phyloP scores from a whole-genome alignment of 257 asterid genomes.

The Nicotiana benthamiana region DNA sequence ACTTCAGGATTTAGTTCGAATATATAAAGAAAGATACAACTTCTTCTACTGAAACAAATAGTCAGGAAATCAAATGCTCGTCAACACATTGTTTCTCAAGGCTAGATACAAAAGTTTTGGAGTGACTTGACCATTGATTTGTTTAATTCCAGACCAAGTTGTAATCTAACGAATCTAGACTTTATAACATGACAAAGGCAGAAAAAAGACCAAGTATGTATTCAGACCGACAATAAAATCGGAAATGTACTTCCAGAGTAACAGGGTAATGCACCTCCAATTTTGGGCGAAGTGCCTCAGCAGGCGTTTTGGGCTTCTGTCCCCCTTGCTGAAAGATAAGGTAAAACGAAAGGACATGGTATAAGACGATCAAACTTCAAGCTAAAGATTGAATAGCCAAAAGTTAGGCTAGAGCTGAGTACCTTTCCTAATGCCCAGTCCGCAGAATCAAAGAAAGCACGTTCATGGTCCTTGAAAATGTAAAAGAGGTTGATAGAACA shows the following conservation, averaged over 20 bases:
- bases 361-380: neutral
- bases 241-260: neutral
- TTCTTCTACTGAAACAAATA: neutral
- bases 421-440: constrained; percentile 93
- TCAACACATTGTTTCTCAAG: neutral
- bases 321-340: constrained; percentile 35
- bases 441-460: constrained; percentile 86
- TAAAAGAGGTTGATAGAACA: neutral
- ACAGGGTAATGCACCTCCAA: constrained; percentile 40
- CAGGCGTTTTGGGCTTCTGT: constrained; percentile 67
- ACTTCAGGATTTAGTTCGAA: neutral
- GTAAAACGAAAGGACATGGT: neutral
- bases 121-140: neutral
- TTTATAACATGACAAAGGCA: neutral
- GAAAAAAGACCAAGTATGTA: neutral
- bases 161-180: neutral
- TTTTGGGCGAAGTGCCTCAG: constrained; percentile 75
- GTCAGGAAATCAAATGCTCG: neutral
- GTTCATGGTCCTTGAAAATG: constrained; percentile 59
- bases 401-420: neutral
- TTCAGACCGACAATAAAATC: neutral
- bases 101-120: neutral
- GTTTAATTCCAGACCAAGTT: neutral
- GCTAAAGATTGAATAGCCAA: neutral
- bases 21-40: neutral